Conservation (phyloP, 2,329 filamentous ascomycete genomes). For the Microdochium nivale region DNA sequence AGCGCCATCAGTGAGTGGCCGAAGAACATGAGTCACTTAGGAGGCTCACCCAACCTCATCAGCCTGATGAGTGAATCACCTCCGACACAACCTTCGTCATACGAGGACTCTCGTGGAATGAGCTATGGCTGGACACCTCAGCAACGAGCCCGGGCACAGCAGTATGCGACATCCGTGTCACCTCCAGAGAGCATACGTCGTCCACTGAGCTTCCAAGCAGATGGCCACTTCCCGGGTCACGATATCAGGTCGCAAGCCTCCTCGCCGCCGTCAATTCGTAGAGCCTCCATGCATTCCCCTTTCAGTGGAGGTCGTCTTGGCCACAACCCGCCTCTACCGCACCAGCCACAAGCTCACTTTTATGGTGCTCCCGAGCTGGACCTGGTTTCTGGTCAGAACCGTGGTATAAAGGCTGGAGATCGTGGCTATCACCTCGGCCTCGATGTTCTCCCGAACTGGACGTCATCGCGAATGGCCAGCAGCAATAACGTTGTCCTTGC, state of each 20-base stretch:
- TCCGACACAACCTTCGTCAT: slow-evolving; percentile 26
- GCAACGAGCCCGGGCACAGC: slow-evolving; percentile 21
- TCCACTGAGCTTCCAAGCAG: slow-evolving; percentile 31
- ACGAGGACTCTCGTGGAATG: slow-evolving; percentile 19
- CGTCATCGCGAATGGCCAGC: slow-evolving; percentile 24
- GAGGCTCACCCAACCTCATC: slow-evolving; percentile 23
- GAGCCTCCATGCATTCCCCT: slow-evolving; percentile 45
- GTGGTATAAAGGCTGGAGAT: slow-evolving; percentile 53
- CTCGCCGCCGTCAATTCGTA: slow-evolving; percentile 23
- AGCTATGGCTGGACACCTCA: slow-evolving; percentile 26
- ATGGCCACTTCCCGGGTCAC: slow-evolving; percentile 26
- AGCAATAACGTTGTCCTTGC: slow-evolving; percentile 62
- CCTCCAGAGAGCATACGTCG: slow-evolving; percentile 21
- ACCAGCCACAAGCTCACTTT: slow-evolving; percentile 59
- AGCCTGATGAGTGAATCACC: slow-evolving; percentile 26
- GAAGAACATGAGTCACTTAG: slow-evolving; percentile 17
- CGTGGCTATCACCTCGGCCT: slow-evolving; percentile 75
- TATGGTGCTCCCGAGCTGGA: slow-evolving; percentile 66
- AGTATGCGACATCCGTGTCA: slow-evolving; percentile 19
- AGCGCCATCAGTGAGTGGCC: slow-evolving; percentile 22
- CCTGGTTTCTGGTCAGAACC: slow-evolving; percentile 37
- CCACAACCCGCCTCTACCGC: slow-evolving; percentile 46
- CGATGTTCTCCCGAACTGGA: slow-evolving; percentile 54
- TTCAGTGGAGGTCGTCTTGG: slow-evolving; percentile 27
- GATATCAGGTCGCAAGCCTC: slow-evolving; percentile 28